Percentiles rank a stretch among this genome's conserved stretches.
Evolutionary conservation across 257 asterid genomes (phyloP).

Genomic region (Salvia miltiorrhiza): DNA sequence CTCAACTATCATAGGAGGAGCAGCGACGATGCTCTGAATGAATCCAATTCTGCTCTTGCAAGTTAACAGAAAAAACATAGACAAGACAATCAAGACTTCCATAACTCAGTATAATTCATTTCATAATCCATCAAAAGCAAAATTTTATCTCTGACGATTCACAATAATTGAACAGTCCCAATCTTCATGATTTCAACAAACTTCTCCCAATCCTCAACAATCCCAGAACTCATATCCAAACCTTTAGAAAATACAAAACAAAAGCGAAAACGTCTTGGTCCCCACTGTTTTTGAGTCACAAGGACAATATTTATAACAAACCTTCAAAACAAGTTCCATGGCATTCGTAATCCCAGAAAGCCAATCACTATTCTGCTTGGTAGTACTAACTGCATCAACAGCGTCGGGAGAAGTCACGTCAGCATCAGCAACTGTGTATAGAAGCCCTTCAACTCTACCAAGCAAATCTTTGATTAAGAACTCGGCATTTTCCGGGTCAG

Average conservation of each 20-base stretch:
- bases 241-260: background rate
- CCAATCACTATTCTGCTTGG: constrained; percentile 82
- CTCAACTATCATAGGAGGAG: background rate
- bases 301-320: constrained; percentile 29
- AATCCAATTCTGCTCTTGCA: constrained; percentile 6
- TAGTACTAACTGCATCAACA: constrained; percentile 42
- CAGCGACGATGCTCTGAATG: background rate
- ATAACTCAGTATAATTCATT: background rate
- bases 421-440: constrained; percentile 90
- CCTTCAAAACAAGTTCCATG: constrained; percentile 95
- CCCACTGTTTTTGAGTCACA: background rate
- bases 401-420: constrained; percentile 62
- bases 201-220: constrained; percentile 10
- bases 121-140: background rate
- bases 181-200: background rate
- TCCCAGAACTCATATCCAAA: constrained; percentile 7
- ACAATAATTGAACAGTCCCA: background rate
- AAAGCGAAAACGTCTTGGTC: background rate
- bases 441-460: constrained; percentile 71
- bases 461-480: constrained; percentile 49
- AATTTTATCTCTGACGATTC: background rate
- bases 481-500: constrained; percentile 63
- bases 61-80: background rate
- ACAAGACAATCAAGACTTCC: background rate
- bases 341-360: constrained; percentile 89